These are phyloP conservation scores for Dactylorhiza incarnata DNA, from an alignment of 106 monocot genomes.

Conservation along the genomic window DNA sequence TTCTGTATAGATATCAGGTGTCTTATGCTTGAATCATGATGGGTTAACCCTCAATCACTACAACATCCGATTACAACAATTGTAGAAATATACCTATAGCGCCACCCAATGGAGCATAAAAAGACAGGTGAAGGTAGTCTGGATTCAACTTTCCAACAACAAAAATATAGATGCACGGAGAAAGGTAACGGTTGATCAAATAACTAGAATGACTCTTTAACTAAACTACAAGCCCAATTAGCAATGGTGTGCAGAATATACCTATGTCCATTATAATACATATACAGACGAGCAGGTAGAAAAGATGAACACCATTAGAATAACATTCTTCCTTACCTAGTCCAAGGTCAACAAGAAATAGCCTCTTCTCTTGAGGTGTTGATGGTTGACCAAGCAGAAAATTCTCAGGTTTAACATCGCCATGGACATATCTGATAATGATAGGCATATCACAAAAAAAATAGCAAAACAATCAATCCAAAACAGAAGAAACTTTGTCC, in stretches of 20 bases:
- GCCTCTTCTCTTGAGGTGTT: conserved; percentile 26
- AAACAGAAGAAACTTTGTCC: neutral
- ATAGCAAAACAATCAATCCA: neutral
- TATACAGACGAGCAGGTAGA: neutral
- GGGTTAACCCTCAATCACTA: neutral
- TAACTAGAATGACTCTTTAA: neutral
- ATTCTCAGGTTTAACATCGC: conserved; percentile 30
- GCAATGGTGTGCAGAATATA: neutral
- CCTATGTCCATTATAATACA: neutral
- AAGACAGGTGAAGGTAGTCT: neutral
- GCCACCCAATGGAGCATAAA: neutral
- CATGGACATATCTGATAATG: conserved; percentile 19
- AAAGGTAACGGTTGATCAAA: neutral
- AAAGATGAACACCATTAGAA: neutral
- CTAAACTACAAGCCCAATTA: neutral
- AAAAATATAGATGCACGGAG: neutral
- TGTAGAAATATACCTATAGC: neutral
- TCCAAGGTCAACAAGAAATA: conserved; percentile 31
- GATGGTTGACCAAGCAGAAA: conserved; percentile 29
- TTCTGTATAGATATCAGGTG: neutral
- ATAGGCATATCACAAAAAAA: neutral
- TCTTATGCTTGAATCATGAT: neutral
- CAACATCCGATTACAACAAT: neutral
- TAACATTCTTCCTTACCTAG: conserved; percentile 12
- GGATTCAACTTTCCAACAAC: neutral